Evolutionary conservation across 169 alveolate species (phyloP), one percentile per base, ranked within the genome.

Genomic region (Eimeria sp.): DNA sequence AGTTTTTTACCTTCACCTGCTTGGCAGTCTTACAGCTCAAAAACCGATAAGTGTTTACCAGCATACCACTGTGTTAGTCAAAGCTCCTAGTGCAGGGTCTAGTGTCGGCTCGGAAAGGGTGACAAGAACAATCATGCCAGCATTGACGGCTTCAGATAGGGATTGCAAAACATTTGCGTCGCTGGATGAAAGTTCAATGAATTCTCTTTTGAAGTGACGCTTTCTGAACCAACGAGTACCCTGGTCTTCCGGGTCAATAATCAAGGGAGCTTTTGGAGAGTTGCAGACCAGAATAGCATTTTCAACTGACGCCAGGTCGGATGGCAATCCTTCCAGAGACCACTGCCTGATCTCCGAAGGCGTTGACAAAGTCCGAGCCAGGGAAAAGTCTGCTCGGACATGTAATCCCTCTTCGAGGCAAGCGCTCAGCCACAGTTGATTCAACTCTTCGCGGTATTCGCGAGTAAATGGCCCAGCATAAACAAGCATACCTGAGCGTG

Each of bases 231-330:
- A 99, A 71, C 98, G 98, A 97, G 98, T 98, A 11, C 99, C 99
- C 95, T 99, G 98, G 68, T 98, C 98, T 95, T 99, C 99, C 0
- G 99, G 99, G 95, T 99, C 99, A 71, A 99, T 99, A 96, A 99
- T 71, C 46, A 85, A 46, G 64, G 93, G 82, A 60, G 82, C 54
- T 64, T 85, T 85, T 1, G 96, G 82, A n/a, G 97, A 97, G 66
- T 98, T 95, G 16, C 98, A 97, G 43, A 98, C 98, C 95, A 98
- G 97, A 56, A 99, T 98, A 14, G 99, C 99, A 88, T 99, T 99
- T 97, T 99, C 99, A 77, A 98, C 97, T 25, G 99, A 98, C 30
- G 96, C 95, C 76, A 85, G 95, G 89, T 97, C 98, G 33, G 97
- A 71, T 13, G 98, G 98, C 64, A 97, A 71, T 30, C 95, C 95